phyloP scores from a whole-genome alignment of 1,139 yeast species.

The Yamadazyma dushanensis region DNA sequence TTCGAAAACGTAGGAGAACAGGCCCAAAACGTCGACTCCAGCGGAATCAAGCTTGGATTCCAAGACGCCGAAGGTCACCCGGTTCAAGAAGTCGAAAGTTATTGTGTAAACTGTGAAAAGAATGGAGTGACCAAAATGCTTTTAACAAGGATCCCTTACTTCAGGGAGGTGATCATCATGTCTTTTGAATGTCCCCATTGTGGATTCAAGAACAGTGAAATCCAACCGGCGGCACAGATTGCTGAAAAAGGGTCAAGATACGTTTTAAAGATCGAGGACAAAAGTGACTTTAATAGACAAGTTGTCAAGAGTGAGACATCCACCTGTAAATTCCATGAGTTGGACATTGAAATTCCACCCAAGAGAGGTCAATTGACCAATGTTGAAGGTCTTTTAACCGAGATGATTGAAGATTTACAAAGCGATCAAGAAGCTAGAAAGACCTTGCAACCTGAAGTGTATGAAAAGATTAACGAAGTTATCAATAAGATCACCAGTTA shows the following conservation, averaged over 20 bases:
- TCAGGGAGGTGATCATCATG: slow-evolving; percentile 90
- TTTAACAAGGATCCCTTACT: slow-evolving; percentile 86
- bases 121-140: slow-evolving; percentile 81
- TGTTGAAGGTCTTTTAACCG: slow-evolving; percentile 82
- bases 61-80: slow-evolving; percentile 92
- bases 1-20: slow-evolving; percentile 18
- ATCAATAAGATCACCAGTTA: slow-evolving; percentile 58
- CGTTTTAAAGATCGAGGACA: slow-evolving; percentile 66
- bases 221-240: slow-evolving; percentile 89
- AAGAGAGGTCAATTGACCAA: slow-evolving; percentile 92
- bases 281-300: slow-evolving; percentile 81
- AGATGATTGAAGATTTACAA: slow-evolving; percentile 80
- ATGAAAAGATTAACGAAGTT: slow-evolving; percentile 72
- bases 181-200: slow-evolving; percentile 97
- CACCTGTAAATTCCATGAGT: slow-evolving; percentile 74
- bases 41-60: slow-evolving; percentile 48
- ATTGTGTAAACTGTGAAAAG: slow-evolving; percentile 94
- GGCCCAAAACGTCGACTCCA: slow-evolving; percentile 12
- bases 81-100: slow-evolving; percentile 89
- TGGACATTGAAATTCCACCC: slow-evolving; percentile 94
- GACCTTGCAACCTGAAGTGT: slow-evolving; percentile 67
- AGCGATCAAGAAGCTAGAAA: slow-evolving; percentile 82
- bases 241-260: slow-evolving; percentile 86
- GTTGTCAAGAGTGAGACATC: slow-evolving; percentile 90
- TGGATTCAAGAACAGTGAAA: slow-evolving; percentile 84